Conservation (phyloP, 495 filamentous ascomycete genomes). For the Penicillium cosmopolitanum region DNA sequence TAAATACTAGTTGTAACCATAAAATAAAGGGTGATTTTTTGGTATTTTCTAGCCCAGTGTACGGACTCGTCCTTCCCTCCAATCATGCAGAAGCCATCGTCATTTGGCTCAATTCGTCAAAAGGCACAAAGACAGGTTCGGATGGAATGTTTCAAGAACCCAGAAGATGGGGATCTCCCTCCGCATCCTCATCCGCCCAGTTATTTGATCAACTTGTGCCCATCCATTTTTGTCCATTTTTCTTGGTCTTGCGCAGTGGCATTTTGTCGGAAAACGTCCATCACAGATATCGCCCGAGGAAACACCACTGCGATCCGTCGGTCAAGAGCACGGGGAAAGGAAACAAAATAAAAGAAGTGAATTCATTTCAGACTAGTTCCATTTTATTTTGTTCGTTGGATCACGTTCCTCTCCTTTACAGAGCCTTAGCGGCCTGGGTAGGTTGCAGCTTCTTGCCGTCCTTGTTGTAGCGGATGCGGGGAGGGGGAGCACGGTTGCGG, state of each 20-base stretch:
- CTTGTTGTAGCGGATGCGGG: conserved; percentile 98
- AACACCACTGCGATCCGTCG: conserved; percentile 18
- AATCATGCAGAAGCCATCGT: conserved; percentile 25
- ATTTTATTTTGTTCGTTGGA: conserved; percentile 41
- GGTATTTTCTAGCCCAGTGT: conserved; percentile 24
- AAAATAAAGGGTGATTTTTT: conserved; percentile 20
- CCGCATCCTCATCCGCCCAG: conserved; percentile 4
- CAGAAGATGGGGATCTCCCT: background rate
- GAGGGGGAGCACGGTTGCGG: conserved; percentile 97
- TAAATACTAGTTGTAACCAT: background rate
- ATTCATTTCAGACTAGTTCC: conserved; percentile 43
- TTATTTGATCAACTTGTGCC: conserved; percentile 20
- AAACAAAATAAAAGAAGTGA: conserved; percentile 36
- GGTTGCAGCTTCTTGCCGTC: conserved; percentile 99
- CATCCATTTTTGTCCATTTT: conserved; percentile 19
- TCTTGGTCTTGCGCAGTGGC: background rate
- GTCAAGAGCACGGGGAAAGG: conserved; percentile 33
- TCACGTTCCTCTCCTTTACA: conserved; percentile 49
- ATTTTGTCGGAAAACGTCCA: background rate
- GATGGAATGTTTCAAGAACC: background rate
- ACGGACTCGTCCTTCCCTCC: conserved; percentile 22
- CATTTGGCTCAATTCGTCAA: conserved; percentile 28
- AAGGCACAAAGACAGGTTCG: conserved; percentile 3
- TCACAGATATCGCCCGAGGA: conserved; percentile 17
- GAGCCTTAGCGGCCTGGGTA: conserved; percentile 74